Percentiles rank a stretch among this genome's conserved stretches.
These are phyloP conservation scores for Borovskyia barvae DNA, from an alignment of 208 protist species.

Conservation along the genomic window DNA sequence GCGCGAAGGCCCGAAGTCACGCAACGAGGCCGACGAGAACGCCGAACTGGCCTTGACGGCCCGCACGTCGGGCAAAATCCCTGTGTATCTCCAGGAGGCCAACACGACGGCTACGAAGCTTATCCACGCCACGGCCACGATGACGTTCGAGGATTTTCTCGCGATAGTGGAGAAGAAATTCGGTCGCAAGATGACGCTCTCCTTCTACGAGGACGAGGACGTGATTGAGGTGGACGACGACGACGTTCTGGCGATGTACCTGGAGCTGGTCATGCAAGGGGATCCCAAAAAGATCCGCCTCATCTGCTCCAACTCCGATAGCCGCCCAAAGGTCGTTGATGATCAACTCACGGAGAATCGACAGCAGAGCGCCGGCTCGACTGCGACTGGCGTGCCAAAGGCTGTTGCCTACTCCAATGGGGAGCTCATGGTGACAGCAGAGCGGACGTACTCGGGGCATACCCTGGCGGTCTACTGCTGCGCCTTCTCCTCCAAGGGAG, in stretches of 20 bases:
- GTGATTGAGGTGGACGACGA: conserved; percentile 83
- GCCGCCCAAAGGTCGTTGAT: conserved; percentile 17
- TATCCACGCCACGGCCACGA: conserved; percentile 58
- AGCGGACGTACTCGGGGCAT: conserved; percentile 61
- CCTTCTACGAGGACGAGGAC: conserved; percentile 83
- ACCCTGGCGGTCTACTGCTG: conserved; percentile 81
- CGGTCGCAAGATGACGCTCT: conserved; percentile 56
- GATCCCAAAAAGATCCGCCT: conserved; percentile 77
- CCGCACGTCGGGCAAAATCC: conserved; percentile 59
- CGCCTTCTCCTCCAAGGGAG: conserved; percentile 70
- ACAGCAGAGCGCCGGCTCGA: conserved; percentile 3
- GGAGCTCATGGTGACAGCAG: conserved; percentile 50
- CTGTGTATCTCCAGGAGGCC: conserved; percentile 76
- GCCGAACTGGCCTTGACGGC: conserved; percentile 27
- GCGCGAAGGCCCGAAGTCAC: conserved; percentile 29
- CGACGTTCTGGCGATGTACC: conserved; percentile 83
- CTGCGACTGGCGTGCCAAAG: conserved; percentile 10
- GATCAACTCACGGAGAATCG: conserved; percentile 50
- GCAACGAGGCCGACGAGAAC: conserved; percentile 34
- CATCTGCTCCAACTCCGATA: conserved; percentile 49
- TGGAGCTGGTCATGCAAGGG: conserved; percentile 50
- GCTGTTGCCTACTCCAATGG: conserved; percentile 60
- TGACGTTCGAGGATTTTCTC: conserved; percentile 72
- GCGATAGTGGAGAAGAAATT: conserved; percentile 81
- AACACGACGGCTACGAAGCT: conserved; percentile 54